Evolutionary conservation across 345 rosid genomes (phyloP).

Genomic region (Firmiana major): DNA sequence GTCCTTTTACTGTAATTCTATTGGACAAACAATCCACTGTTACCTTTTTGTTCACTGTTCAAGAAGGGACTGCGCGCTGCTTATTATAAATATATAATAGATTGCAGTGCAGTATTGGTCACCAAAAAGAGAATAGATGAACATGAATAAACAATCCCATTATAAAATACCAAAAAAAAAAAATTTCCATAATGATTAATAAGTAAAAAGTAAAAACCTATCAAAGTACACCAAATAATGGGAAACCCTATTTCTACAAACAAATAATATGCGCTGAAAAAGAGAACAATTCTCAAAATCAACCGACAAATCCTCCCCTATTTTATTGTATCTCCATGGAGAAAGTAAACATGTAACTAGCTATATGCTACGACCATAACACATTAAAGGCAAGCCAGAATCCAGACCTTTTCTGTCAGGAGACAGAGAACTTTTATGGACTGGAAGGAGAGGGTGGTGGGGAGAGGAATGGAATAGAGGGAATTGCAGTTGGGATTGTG

Average conservation of each 20-base stretch:
- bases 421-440: slow-evolving; percentile 13
- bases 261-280: neutral
- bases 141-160: neutral
- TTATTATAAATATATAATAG: too few species aligned
- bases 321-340: neutral
- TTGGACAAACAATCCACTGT: too few species aligned
- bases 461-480: slow-evolving; percentile 32
- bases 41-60: too few species aligned
- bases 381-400: neutral
- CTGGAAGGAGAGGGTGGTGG: slow-evolving; percentile 25
- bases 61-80: too few species aligned
- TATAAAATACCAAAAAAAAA: too few species aligned
- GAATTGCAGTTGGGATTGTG: slow-evolving; percentile 22
- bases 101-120: too few species aligned
- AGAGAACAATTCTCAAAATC: neutral
- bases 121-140: neutral
- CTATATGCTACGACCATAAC: neutral
- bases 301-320: too few species aligned
- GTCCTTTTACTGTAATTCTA: too few species aligned
- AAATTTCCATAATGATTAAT: too few species aligned
- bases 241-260: neutral
- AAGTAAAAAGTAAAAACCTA: neutral
- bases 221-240: neutral
- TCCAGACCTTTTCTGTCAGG: neutral
- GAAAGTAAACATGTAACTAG: neutral